Base-by-base conservation (phyloP, 1,139 yeast species). In the Debaryomyces nepalensis region DNA sequence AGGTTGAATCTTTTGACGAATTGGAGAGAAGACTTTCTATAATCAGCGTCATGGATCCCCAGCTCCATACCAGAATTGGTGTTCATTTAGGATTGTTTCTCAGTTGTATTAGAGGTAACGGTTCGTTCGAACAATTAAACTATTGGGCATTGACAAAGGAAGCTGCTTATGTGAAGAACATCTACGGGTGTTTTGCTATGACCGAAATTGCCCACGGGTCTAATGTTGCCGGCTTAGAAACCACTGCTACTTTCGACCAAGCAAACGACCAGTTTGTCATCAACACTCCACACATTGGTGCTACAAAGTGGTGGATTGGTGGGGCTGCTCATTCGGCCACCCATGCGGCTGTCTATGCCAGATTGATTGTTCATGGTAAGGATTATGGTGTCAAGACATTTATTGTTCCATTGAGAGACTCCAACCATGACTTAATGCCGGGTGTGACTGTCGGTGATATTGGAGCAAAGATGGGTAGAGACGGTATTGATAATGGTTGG, bases 221-320 rank as follows among this genome's bases (percentile, higher is more conserved):
- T 26, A 89, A 90, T 58, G 97, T 90, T 27, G 96, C 96, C 10
- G 95, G 88, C 34, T 73, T 89, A 50, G 96, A 90, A 66, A 90
- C 97, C n/a, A 86, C 91, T 22, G 96, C 97, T 15, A 84, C 87
- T 37, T 90, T 77, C 61, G 87, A 88, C 61, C 71, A 73, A 36
- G 70, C 66, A 21, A 75, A 75, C 22, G 89, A 87, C 56, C 81
- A 82, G 49, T 87, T 90, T 54, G 64, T 79, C 42, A 82, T 90
- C 52, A 81, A 87, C 62, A 90, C 97, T 18, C 97, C 97, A 5
- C 88, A 88, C 60, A 68, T 87, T 48, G 90, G 93, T 42, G 97
- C 97, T 29, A 88, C 97, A 45, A 90, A 90, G 67, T 90, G 97
- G 97, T 90, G 97, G 97, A 90, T 90, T 58, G 97, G 97, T 42